Percentiles rank a stretch among this genome's conserved stretches.
Conservation (phyloP, 345 rosid genomes). For the Boechera divaricarpa region DNA sequence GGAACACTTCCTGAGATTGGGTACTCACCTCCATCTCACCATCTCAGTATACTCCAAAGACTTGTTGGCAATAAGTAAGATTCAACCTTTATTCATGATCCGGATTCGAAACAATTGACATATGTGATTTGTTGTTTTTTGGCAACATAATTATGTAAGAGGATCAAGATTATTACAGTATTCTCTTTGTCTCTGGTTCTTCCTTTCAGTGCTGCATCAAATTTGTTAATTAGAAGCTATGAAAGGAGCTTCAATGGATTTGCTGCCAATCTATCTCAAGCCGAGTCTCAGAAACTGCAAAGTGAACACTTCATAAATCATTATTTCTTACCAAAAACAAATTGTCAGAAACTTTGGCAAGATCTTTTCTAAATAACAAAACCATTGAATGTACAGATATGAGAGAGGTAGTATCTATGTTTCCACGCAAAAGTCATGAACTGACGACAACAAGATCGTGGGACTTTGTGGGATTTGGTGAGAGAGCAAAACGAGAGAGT, state of each 20-base stretch:
- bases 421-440: slow-evolving; percentile 30
- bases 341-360: background rate
- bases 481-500: slow-evolving; percentile 15
- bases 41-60: slow-evolving; percentile 32
- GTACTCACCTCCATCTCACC: slow-evolving; percentile 27
- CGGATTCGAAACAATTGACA: background rate
- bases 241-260: slow-evolving; percentile 62
- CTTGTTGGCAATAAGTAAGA: slow-evolving; percentile 7
- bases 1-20: slow-evolving; percentile 34
- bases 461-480: slow-evolving; percentile 45
- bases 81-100: background rate
- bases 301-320: slow-evolving; percentile 35
- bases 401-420: slow-evolving; percentile 42
- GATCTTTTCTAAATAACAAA: background rate
- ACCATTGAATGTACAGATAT: slow-evolving; percentile 22
- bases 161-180: background rate
- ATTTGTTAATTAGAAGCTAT: slow-evolving; percentile 45
- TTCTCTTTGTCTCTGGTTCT: background rate
- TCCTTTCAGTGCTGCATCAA: slow-evolving; percentile 26
- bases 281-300: slow-evolving; percentile 45
- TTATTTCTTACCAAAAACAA: background rate
- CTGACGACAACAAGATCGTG: slow-evolving; percentile 51
- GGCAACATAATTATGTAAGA: background rate
- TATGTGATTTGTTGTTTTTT: background rate
- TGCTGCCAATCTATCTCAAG: slow-evolving; percentile 53